A percentile compares a stretch with the other conserved stretches of the same genome.
phyloP scores from a whole-genome alignment of 179 eudicot genomes.

The Pouteria campechiana region DNA sequence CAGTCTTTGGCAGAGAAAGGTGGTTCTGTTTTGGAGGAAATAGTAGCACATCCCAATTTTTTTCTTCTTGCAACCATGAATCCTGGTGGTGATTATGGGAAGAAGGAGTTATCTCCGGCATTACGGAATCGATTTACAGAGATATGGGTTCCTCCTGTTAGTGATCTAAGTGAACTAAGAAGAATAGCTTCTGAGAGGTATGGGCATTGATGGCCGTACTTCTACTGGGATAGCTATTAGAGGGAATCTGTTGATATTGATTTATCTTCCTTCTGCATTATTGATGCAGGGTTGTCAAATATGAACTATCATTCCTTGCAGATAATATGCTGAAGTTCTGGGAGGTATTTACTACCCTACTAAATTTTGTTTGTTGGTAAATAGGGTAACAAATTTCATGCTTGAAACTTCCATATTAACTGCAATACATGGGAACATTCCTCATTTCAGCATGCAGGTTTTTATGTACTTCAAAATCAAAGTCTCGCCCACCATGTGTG shows the following conservation, averaged over 20 bases:
- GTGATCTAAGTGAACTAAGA: constrained; percentile 59
- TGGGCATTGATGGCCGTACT: constrained; percentile 1
- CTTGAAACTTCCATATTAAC: too few species aligned
- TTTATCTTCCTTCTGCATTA: background rate
- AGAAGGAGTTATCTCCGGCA: constrained; percentile 94
- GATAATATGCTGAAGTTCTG: constrained; percentile 66
- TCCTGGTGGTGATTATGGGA: constrained; percentile 98
- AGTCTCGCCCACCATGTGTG: too few species aligned
- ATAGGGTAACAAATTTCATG: too few species aligned
- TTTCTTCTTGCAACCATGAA: constrained; percentile 97
- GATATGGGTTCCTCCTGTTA: constrained; percentile 93
- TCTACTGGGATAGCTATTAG: background rate
- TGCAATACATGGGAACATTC: too few species aligned
- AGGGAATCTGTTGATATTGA: background rate
- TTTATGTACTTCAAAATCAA: too few species aligned
- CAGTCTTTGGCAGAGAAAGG: constrained; percentile 98
- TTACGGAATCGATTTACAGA: constrained; percentile 97
- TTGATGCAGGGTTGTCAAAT: constrained; percentile 40
- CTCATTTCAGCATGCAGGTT: too few species aligned
- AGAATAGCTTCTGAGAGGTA: constrained; percentile 64
- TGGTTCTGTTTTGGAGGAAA: constrained; percentile 62
- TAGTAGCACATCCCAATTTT: constrained; percentile 70
- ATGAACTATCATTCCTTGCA: constrained; percentile 32
- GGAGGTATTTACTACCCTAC: too few species aligned
- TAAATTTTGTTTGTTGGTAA: too few species aligned